Base-by-base conservation (phyloP, 2,329 filamentous ascomycete genomes). In the Dissoconium aciculare region DNA sequence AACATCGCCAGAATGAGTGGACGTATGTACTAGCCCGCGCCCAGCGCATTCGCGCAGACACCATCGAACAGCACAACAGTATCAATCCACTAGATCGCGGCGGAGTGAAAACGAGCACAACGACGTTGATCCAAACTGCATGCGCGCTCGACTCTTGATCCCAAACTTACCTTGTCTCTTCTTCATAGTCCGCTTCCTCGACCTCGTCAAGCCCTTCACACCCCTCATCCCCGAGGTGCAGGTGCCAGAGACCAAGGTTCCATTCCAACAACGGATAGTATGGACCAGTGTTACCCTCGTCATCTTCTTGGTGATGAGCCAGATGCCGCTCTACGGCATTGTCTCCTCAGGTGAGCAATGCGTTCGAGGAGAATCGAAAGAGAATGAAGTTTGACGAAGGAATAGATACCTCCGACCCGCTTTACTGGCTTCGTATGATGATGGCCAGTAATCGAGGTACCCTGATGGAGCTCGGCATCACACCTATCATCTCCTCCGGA, bases 361-460 rank as follows among this genome's bases (percentile, higher is more conserved):
- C 26, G 25, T n/a, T 17, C 16, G 9, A 30, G 9, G 17, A 5
- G 12, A 12, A 11, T 3, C 15, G 28, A 33, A 31, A 31, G 24
- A 28, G 15, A 28, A 17, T 8, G 31, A 34, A 27, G 16, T 17
- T 38, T 41, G 36, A 44, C 31, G 31, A 11, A 8, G 26, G 24
- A 8, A 14, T 36, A 53, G 61, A 64, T 52, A 94, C 84, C 51
- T 95, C 89, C 39, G 91, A 98, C 66, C 91, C 89, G 49, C 71
- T 98, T 53, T 98, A 98, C 74, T 98, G 89, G 89, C 72, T 98
- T 55, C 80, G 89, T 63, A 95, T 98, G 87, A 94, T 98, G 76
- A 75, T 95, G 73, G 89, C 89, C 55, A 93, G 83, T 78, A 98
- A 98, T 62, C 76, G 55, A 29, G 54, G 54, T 34, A 57, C 53